phyloP scores from a whole-genome alignment of 345 rosid species.

The Heritiera littoralis region DNA sequence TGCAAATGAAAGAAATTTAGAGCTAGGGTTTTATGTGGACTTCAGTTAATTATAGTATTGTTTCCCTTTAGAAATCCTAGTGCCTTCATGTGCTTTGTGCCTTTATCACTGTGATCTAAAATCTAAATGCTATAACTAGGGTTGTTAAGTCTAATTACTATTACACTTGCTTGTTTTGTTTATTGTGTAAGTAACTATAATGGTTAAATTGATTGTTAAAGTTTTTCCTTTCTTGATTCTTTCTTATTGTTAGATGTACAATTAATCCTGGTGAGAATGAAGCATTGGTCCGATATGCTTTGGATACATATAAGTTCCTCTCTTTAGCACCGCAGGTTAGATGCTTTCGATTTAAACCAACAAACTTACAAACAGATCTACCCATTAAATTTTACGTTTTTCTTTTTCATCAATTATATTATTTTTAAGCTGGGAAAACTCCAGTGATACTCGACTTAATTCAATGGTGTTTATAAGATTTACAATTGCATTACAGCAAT shows the following conservation, averaged over 20 bases:
- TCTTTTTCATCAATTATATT: neutral
- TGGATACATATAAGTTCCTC: constrained; percentile 78
- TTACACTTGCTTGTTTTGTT: constrained; percentile 9
- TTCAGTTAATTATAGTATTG: neutral
- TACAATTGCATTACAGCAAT: neutral
- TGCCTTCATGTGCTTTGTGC: neutral
- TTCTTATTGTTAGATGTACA: constrained; percentile 65
- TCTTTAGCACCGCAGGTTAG: constrained; percentile 86
- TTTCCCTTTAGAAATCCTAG: neutral
- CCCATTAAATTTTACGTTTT: neutral
- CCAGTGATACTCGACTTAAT: neutral
- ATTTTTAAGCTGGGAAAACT: constrained; percentile 7
- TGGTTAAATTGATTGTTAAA: neutral
- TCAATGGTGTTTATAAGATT: constrained; percentile 8
- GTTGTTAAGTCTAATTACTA: neutral
- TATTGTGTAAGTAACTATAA: neutral
- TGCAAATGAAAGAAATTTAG: neutral
- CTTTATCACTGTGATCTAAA: neutral
- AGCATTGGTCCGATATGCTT: constrained; percentile 88
- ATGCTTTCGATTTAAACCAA: constrained; percentile 3
- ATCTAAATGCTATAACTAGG: neutral
- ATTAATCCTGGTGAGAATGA: constrained; percentile 96
- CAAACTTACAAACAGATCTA: neutral
- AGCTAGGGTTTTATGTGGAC: neutral
- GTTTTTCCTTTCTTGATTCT: neutral